Evolutionary conservation across 78 protist genomes (phyloP).

Genomic region (Chrysochromulina tobinii): DNA sequence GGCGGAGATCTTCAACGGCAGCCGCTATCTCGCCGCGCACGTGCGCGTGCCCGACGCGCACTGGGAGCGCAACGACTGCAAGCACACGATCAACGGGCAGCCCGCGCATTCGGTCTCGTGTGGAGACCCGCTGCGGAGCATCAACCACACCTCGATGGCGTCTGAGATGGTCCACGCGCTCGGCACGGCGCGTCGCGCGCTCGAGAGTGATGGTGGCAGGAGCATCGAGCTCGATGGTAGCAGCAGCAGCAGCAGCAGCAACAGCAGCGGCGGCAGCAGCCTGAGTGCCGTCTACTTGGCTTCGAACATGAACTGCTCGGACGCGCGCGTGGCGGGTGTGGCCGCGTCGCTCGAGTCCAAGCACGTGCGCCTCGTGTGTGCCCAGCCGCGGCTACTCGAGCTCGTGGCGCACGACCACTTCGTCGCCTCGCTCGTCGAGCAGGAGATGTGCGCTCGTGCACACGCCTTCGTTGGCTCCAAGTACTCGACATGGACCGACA

Average conservation of each 20-base stretch:
- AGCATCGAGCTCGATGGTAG: too few relatives aligned
- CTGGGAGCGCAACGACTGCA: background rate
- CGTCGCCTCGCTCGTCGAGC: background rate
- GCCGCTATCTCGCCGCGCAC: background rate
- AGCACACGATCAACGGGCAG: background rate
- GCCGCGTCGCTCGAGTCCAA: background rate
- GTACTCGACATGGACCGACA: conserved; percentile 6
- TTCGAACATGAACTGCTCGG: conserved; percentile 6
- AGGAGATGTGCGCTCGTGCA: background rate
- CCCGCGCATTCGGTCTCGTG: background rate
- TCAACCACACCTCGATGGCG: background rate
- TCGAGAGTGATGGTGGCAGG: too few relatives aligned
- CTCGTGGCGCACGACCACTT: background rate
- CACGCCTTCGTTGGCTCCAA: background rate
- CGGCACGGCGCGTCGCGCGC: background rate
- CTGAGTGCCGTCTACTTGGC: background rate
- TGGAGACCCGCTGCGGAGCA: background rate
- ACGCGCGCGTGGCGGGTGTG: background rate
- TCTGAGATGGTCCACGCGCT: background rate
- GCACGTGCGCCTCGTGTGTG: background rate
- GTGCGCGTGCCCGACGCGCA: conserved; percentile 1
- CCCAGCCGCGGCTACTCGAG: background rate
- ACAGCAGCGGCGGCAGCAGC: too few relatives aligned
- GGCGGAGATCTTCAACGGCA: background rate
- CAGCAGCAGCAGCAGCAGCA: too few relatives aligned